Percentiles rank a stretch among this genome's conserved stretches.
phyloP scores from a whole-genome alignment of 2,329 filamentous ascomycete species.

The Cladobotryum mycophilum region DNA sequence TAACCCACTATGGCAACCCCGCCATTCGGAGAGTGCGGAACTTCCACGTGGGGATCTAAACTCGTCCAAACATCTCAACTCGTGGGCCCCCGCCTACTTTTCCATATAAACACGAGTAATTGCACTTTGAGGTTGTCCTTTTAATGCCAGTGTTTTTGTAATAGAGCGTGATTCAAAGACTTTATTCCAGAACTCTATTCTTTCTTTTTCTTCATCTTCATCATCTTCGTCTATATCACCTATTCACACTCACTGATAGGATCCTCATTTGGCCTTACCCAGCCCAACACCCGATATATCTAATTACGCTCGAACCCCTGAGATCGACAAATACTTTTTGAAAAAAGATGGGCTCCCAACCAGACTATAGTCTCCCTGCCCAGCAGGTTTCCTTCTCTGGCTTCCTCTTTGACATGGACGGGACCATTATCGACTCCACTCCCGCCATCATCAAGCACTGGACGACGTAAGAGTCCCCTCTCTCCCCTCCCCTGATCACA shows the following conservation, averaged over 20 bases:
- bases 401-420: slow-evolving; percentile 71
- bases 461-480: slow-evolving; percentile 48
- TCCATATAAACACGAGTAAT: neutral
- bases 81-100: neutral
- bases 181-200: too few relatives aligned
- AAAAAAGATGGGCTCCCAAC: slow-evolving; percentile 26
- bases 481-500: neutral
- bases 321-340: too few relatives aligned
- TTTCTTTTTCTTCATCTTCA: too few relatives aligned
- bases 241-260: too few relatives aligned
- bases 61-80: neutral
- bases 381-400: slow-evolving; percentile 46
- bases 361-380: slow-evolving; percentile 37
- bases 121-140: too few relatives aligned
- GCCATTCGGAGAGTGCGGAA: slow-evolving; percentile 18
- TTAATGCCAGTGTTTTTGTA: too few relatives aligned
- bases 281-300: too few relatives aligned
- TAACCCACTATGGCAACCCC: slow-evolving; percentile 3
- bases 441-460: slow-evolving; percentile 72
- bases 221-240: too few relatives aligned
- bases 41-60: slow-evolving; percentile 19
- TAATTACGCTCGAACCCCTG: too few relatives aligned
- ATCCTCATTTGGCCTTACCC: too few relatives aligned
- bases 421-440: slow-evolving; percentile 78
- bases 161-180: neutral